These are phyloP conservation scores for Candida labiduridarum DNA, from an alignment of 1,139 yeast genomes.

Conservation along the genomic window DNA sequence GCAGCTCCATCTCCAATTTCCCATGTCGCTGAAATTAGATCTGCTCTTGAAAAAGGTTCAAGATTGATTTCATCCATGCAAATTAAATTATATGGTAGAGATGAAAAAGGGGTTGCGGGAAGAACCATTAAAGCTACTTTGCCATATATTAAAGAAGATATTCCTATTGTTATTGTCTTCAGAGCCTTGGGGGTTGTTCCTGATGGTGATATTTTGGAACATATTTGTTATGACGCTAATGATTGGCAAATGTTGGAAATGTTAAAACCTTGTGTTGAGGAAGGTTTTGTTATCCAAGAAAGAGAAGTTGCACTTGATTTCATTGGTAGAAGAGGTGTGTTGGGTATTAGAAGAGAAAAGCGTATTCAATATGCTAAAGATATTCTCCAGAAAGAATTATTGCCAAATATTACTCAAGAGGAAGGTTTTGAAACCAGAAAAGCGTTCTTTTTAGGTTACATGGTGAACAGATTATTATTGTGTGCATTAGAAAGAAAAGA, in stretches of 20 bases:
- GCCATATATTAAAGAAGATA: slow-evolving; percentile 95
- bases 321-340: slow-evolving; percentile 96
- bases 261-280: slow-evolving; percentile 99
- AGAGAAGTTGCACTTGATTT: slow-evolving; percentile 97
- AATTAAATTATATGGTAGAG: slow-evolving; percentile 87
- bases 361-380: slow-evolving; percentile 98
- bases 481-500: slow-evolving; percentile 97
- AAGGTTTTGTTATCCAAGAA: slow-evolving; percentile 97
- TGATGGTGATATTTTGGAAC: slow-evolving; percentile 97
- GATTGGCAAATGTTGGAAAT: slow-evolving; percentile 99
- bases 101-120: slow-evolving; percentile 69
- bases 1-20: slow-evolving; percentile 97
- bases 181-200: slow-evolving; percentile 98
- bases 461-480: slow-evolving; percentile 90
- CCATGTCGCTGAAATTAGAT: slow-evolving; percentile 94
- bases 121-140: slow-evolving; percentile 92
- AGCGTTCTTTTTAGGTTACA: slow-evolving; percentile 95
- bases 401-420: slow-evolving; percentile 96
- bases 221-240: slow-evolving; percentile 94
- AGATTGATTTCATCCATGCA: slow-evolving; percentile 93
- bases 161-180: slow-evolving; percentile 94
- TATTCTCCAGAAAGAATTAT: slow-evolving; percentile 89
- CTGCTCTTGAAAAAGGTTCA: slow-evolving; percentile 96
- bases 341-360: slow-evolving; percentile 95
- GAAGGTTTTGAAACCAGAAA: slow-evolving; percentile 97